Base-by-base conservation (phyloP, 306 rosid species). In the Notholithocarpus densiflorus region DNA sequence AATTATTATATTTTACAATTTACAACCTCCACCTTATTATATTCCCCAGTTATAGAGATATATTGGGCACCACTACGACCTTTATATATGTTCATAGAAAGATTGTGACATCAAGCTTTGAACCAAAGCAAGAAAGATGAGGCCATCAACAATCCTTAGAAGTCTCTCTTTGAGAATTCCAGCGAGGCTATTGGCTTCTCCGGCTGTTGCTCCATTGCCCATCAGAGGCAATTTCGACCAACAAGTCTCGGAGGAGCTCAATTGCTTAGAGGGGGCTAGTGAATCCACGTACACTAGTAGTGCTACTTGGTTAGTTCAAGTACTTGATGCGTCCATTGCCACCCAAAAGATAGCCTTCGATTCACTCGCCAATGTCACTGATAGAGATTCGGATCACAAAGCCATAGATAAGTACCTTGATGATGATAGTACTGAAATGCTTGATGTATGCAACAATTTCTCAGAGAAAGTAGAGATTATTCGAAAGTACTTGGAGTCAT, bases 371-470 rank as follows among this genome's bases (percentile, higher is more conserved):
- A 78, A 80, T 2, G 3, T 78, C 51, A 52, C 77, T 61, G 5
- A 26, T 40, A 78, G 20, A 54, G 82, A 57, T 40, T 31, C 15
- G 5, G 82, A 88, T 6, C 76, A 60, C 5, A 68, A 5, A 5
- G 23, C 24, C 69, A 71, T 85, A 32, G 89, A 88, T 26, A 57
- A 53, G 81, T 83, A 85, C 75, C 74, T 88, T 24, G 91, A 85
- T 40, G 73, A 85, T 52, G 69, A 56, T 26, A 83, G 83, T 14
- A 31, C 78, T 78, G 85, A 83, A 57, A 73, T 85, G 59, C 89
- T 88, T 17, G 91, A 88, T 64, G 60, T 78, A 27, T 88, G 91
- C 71, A 85, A 85, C 75, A 65, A 78, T 53, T 82, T 82, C 9
- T 26, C 75, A 4, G 89, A 85, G 24, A 88, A 75, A 76, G 75